Evolutionary conservation across 805 yeast species (phyloP).

Genomic region (Lipomyces spencermartinsiae): DNA sequence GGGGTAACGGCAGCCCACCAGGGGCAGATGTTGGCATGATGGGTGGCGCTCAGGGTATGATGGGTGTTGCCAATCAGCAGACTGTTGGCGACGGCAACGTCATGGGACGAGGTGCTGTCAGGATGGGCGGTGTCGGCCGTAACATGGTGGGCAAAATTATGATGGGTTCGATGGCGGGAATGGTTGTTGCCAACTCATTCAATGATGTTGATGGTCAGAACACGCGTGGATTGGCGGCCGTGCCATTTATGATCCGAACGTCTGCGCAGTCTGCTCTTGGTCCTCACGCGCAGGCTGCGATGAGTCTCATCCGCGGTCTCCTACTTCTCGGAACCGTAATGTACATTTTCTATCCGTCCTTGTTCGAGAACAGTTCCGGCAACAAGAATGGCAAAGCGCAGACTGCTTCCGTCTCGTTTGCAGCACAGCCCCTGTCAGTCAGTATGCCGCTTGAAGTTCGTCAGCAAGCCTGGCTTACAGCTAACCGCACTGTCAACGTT

Average conservation of each 20-base stretch:
- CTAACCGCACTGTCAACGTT: slow-evolving; percentile 39
- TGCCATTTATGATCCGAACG: slow-evolving; percentile 40
- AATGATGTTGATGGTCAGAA: slow-evolving; percentile 35
- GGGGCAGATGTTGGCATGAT: slow-evolving; percentile 16
- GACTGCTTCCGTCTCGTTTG: slow-evolving; percentile 9
- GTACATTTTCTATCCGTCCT: slow-evolving; percentile 42
- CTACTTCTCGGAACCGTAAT: slow-evolving; percentile 43
- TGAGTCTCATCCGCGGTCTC: slow-evolving; percentile 38
- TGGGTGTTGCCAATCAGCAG: slow-evolving; percentile 9
- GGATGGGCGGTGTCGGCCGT: slow-evolving; percentile 19
- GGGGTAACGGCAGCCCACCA: neutral
- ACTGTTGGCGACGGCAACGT: neutral
- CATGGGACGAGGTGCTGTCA: neutral
- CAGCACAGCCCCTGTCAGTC: slow-evolving; percentile 22
- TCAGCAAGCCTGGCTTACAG: slow-evolving; percentile 42
- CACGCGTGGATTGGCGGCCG: slow-evolving; percentile 45
- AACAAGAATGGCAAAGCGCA: slow-evolving; percentile 26
- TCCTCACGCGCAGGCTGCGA: slow-evolving; percentile 29
- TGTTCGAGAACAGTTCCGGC: slow-evolving; percentile 26
- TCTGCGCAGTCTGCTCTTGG: slow-evolving; percentile 24
- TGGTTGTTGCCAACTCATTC: slow-evolving; percentile 43
- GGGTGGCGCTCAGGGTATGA: slow-evolving; percentile 10
- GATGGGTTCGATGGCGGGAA: slow-evolving; percentile 49
- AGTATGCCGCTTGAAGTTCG: slow-evolving; percentile 36
- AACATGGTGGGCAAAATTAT: slow-evolving; percentile 43